Percentiles rank a stretch among this genome's conserved stretches.
phyloP scores from a whole-genome alignment of 441 rosid genomes.

The Codiaeum variegatum region DNA sequence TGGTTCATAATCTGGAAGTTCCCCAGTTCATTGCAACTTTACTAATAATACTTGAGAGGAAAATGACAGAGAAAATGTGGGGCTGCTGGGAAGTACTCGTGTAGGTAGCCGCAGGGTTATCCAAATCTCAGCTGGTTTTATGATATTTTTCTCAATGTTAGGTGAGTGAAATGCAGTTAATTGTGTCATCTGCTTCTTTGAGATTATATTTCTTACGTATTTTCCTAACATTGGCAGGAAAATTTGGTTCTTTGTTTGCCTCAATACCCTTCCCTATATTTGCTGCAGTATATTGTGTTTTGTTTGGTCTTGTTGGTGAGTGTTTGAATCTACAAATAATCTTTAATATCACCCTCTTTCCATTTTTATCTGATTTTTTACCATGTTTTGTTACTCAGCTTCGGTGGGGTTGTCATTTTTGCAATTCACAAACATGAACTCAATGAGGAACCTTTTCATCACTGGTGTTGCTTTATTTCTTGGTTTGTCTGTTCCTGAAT shows the following conservation, averaged over 20 bases:
- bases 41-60: constrained; percentile 22
- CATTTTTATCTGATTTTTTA: constrained; percentile 5
- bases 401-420: constrained; percentile 94
- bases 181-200: background rate
- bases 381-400: constrained; percentile 44
- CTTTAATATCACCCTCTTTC: background rate
- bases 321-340: background rate
- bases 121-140: constrained; percentile 96
- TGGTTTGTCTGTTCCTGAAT: constrained; percentile 86
- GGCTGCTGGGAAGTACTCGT: constrained; percentile 96
- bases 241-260: constrained; percentile 94
- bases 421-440: constrained; percentile 99
- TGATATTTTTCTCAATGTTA: constrained; percentile 95
- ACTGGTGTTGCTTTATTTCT: constrained; percentile 81
- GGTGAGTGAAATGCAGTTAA: constrained; percentile 38
- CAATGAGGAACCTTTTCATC: constrained; percentile 92
- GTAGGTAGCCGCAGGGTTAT: constrained; percentile 98
- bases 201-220: background rate
- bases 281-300: constrained; percentile 83
- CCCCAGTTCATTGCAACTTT: background rate
- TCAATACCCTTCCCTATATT: constrained; percentile 95
- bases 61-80: constrained; percentile 83
- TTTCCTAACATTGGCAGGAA: constrained; percentile 46
- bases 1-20: constrained; percentile 10
- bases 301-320: constrained; percentile 94